Evolutionary conservation across 768 basidiomycete genomes (phyloP).

Genomic region (Coprinellus aureogranulatus): DNA sequence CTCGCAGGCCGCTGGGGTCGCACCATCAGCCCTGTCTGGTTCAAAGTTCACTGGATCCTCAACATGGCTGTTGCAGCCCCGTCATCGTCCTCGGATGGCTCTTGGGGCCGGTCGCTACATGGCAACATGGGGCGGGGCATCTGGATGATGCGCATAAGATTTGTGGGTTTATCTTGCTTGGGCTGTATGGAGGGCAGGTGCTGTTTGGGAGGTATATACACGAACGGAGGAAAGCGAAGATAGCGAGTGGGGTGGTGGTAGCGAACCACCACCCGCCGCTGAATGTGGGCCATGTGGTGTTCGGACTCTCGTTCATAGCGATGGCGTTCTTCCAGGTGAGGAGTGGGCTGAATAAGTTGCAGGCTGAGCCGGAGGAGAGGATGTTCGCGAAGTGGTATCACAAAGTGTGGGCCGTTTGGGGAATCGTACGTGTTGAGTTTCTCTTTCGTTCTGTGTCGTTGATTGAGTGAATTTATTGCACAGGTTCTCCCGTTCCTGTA

Average conservation of each 20-base stretch:
- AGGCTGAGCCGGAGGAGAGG: conserved; percentile 32
- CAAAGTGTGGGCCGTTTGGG: conserved; percentile 46
- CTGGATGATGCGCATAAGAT: conserved; percentile 53
- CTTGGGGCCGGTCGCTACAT: conserved; percentile 47
- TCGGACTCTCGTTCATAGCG: conserved; percentile 49
- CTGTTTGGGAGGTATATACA: conserved; percentile 55
- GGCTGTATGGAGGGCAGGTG: conserved; percentile 51
- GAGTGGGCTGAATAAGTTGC: conserved; percentile 47
- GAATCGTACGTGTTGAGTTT: conserved; percentile 35
- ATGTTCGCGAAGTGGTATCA: conserved; percentile 36
- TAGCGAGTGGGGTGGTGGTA: conserved; percentile 12
- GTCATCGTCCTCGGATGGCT: conserved; percentile 48
- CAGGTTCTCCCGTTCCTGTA: conserved; percentile 48
- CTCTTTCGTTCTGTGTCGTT: too few relatives aligned
- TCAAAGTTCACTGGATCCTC: conserved; percentile 51
- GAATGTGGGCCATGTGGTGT: conserved; percentile 54
- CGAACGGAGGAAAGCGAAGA: conserved; percentile 30
- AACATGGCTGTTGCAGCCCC: conserved; percentile 48
- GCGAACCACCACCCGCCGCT: conserved; percentile 43
- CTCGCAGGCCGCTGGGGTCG: conserved; percentile 55
- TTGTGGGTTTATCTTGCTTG: conserved; percentile 50
- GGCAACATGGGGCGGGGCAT: conserved; percentile 40
- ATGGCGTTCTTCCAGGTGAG: conserved; percentile 54
- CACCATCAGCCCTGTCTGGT: conserved; percentile 52
- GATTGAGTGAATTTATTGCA: neutral